Evolutionary conservation across 2,329 filamentous ascomycete genomes (phyloP).

Genomic region (Penicillium glabrum): DNA sequence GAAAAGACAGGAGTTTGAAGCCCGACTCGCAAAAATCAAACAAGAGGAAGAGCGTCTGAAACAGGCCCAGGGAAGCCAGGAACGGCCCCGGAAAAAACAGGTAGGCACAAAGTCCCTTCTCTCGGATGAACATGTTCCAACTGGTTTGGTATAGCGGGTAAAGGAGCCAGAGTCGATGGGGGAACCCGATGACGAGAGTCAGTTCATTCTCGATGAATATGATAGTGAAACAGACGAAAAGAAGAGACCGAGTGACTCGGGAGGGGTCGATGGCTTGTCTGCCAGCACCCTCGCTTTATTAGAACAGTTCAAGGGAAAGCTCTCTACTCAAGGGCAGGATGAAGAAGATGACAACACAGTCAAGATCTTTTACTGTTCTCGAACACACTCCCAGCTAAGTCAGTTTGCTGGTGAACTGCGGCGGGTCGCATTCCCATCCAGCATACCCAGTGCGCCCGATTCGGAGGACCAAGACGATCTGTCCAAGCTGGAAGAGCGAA

Average conservation of each 20-base stretch:
- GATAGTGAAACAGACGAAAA: conserved; percentile 59
- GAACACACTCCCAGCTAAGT: conserved; percentile 87
- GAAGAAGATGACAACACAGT: conserved; percentile 60
- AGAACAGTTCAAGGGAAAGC: conserved; percentile 59
- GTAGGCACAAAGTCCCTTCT: conserved; percentile 22
- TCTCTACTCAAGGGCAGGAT: conserved; percentile 35
- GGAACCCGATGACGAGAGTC: conserved; percentile 56
- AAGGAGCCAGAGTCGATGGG: conserved; percentile 16
- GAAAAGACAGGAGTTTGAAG: conserved; percentile 71
- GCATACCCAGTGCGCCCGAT: conserved; percentile 53
- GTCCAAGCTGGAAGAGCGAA: conserved; percentile 53
- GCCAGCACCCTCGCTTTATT: conserved; percentile 74
- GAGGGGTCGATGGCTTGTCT: conserved; percentile 57
- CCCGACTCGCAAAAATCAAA: conserved; percentile 64
- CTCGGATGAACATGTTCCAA: background rate
- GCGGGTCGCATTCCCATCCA: conserved; percentile 74
- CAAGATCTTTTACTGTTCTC: conserved; percentile 89
- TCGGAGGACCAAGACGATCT: conserved; percentile 19
- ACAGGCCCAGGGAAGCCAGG: conserved; percentile 51
- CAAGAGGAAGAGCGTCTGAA: conserved; percentile 62
- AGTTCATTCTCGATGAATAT: conserved; percentile 76
- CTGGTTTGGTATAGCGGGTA: conserved; percentile 26
- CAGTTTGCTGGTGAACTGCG: conserved; percentile 84
- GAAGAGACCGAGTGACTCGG: conserved; percentile 27
- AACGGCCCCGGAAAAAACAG: conserved; percentile 48